phyloP scores from a whole-genome alignment of 495 filamentous ascomycete genomes.

The Bathelium albidoporum region DNA sequence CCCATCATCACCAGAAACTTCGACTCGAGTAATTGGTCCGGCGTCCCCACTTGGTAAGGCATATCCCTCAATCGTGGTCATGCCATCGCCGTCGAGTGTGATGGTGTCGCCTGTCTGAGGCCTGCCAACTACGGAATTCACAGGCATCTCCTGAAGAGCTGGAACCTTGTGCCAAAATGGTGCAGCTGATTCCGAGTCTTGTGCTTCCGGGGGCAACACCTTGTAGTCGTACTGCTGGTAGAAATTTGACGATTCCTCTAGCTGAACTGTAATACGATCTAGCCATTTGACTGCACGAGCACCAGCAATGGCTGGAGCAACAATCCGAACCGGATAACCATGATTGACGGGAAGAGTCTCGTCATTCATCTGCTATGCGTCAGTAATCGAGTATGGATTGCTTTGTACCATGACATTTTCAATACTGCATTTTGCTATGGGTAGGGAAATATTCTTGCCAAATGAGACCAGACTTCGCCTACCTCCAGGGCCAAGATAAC shows the following conservation, averaged over 20 bases:
- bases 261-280: constrained; percentile 29
- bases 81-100: constrained; percentile 26
- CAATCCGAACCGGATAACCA: constrained; percentile 29
- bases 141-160: constrained; percentile 30
- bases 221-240: constrained; percentile 35
- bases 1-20: constrained; percentile 42
- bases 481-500: constrained; percentile 47
- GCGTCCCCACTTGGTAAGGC: constrained; percentile 44
- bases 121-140: constrained; percentile 43
- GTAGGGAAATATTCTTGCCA: not conserved
- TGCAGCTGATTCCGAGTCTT: constrained; percentile 35
- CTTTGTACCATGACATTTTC: no score
- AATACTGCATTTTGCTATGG: not conserved
- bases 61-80: constrained; percentile 44
- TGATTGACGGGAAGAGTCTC: constrained; percentile 24
- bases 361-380: constrained; percentile 28
- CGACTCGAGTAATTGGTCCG: constrained; percentile 44
- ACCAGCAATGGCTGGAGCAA: constrained; percentile 31
- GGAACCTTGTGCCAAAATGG: constrained; percentile 30
- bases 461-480: constrained; percentile 1
- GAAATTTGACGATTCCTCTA: constrained; percentile 23
- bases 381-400: constrained; percentile 4
- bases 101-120: constrained; percentile 37
- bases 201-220: constrained; percentile 28
- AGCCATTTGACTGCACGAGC: constrained; percentile 34